phyloP scores from a whole-genome alignment of 495 filamentous ascomycete species.

The Choiromyces venosus region DNA sequence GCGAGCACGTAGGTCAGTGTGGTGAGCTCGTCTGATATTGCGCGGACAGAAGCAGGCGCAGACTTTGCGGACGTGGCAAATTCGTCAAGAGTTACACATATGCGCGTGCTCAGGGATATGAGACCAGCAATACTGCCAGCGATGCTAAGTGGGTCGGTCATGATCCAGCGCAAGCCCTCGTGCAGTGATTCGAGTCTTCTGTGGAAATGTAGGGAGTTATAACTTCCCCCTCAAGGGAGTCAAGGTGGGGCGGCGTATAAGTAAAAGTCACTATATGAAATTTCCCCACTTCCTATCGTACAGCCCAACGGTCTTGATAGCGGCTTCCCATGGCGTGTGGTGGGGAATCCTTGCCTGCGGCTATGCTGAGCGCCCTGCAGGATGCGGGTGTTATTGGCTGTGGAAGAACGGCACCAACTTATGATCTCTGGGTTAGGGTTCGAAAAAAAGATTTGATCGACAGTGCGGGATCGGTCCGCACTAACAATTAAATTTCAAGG shows the following conservation, averaged over 20 bases:
- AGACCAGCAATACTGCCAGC: neutral
- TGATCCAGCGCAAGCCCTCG: neutral
- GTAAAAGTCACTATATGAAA: neutral
- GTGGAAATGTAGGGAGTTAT: neutral
- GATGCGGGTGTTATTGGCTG: neutral
- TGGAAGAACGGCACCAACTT: neutral
- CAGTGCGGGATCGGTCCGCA: neutral
- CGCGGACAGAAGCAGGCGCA: neutral
- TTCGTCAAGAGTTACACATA: neutral
- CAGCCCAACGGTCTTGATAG: neutral
- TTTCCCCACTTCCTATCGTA: neutral
- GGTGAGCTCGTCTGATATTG: neutral
- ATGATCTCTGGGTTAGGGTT: too few relatives aligned
- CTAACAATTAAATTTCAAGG: too few relatives aligned
- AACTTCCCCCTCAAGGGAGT: neutral
- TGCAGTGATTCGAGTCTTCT: neutral
- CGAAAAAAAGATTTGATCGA: neutral
- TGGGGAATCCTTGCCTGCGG: neutral
- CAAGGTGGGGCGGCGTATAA: neutral
- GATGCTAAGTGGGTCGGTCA: neutral
- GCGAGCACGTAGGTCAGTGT: neutral
- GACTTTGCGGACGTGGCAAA: neutral
- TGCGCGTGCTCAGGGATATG: neutral
- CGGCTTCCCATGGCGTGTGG: neutral
- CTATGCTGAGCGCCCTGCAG: neutral